Evolutionary conservation across 805 yeast genomes (phyloP).

Genomic region (Saccharomycopsis oosterbeekiorum): DNA sequence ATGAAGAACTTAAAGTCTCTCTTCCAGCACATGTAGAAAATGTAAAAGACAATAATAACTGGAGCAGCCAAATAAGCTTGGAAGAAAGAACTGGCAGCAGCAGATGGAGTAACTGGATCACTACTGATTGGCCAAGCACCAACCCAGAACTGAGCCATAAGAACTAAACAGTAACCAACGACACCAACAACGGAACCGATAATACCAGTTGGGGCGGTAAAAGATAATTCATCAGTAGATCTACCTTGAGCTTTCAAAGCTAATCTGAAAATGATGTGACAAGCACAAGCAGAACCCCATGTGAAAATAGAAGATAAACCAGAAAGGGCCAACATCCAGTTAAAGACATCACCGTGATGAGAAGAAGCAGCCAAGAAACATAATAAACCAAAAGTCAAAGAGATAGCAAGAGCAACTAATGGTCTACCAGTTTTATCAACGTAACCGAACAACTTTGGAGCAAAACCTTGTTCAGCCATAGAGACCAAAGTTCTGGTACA

Average conservation of each 20-base stretch:
- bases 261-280: conserved; percentile 54
- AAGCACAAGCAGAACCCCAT: conserved; percentile 50
- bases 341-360: conserved; percentile 44
- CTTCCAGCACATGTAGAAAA: conserved; percentile 49
- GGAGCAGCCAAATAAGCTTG: conserved; percentile 56
- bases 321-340: conserved; percentile 57
- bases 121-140: conserved; percentile 65
- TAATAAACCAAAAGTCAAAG: conserved; percentile 45
- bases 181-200: conserved; percentile 59
- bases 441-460: conserved; percentile 49
- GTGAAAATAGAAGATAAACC: conserved; percentile 54
- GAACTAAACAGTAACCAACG: conserved; percentile 44
- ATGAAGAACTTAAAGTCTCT: conserved; percentile 33
- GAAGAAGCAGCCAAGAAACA: conserved; percentile 48
- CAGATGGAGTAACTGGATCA: conserved; percentile 47
- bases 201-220: conserved; percentile 57
- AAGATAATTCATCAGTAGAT: conserved; percentile 56
- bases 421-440: conserved; percentile 65
- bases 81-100: conserved; percentile 54
- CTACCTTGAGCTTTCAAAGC: conserved; percentile 61
- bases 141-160: conserved; percentile 74
- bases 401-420: conserved; percentile 41
- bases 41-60: conserved; percentile 45
- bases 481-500: conserved; percentile 59
- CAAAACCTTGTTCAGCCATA: conserved; percentile 52